A percentile compares a stretch with the other conserved stretches of the same genome.
Conservation (phyloP, 2,329 filamentous ascomycete species). For the Phaeosphaeria sp. region DNA sequence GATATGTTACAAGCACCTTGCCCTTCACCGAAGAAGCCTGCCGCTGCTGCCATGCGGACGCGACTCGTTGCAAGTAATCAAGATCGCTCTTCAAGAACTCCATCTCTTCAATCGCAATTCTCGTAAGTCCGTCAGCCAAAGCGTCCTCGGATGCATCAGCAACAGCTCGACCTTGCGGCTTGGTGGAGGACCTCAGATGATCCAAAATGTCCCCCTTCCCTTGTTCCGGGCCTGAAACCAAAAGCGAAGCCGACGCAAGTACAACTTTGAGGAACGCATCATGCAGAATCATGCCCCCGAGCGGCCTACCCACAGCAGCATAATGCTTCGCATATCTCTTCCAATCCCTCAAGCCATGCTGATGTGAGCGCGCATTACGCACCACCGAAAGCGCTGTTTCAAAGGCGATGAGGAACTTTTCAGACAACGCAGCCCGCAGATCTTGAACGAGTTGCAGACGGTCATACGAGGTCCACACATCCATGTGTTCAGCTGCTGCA, state of each 20-base stretch:
- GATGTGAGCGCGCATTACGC: slow-evolving; percentile 74
- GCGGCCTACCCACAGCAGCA: slow-evolving; percentile 75
- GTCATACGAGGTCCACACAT: slow-evolving; percentile 81
- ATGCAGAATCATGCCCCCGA: slow-evolving; percentile 91
- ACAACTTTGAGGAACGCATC: slow-evolving; percentile 87
- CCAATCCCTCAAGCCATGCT: slow-evolving; percentile 79
- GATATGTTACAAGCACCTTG: slow-evolving; percentile 78
- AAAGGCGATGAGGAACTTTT: slow-evolving; percentile 82
- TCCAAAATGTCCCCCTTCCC: slow-evolving; percentile 72
- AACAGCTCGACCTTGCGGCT: slow-evolving; percentile 20
- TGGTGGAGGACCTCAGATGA: slow-evolving; percentile 59
- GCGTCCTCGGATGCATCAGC: slow-evolving; percentile 36
- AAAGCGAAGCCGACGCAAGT: slow-evolving; percentile 76
- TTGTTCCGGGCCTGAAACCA: slow-evolving; percentile 66
- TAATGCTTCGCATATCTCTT: slow-evolving; percentile 86
- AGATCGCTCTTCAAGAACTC: slow-evolving; percentile 85
- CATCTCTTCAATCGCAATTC: slow-evolving; percentile 82
- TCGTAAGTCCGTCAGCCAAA: slow-evolving; percentile 65
- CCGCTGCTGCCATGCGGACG: slow-evolving; percentile 84
- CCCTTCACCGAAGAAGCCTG: slow-evolving; percentile 87
- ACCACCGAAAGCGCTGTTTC: slow-evolving; percentile 92
- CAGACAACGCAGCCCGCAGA: slow-evolving; percentile 77
- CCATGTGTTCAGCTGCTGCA: slow-evolving; percentile 76
- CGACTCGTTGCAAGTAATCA: slow-evolving; percentile 82
- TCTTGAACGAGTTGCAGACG: slow-evolving; percentile 75